Evolutionary conservation across 805 yeast species (phyloP), one percentile per base, ranked within the genome.

Genomic region (Wickerhamiella qilinensis): DNA sequence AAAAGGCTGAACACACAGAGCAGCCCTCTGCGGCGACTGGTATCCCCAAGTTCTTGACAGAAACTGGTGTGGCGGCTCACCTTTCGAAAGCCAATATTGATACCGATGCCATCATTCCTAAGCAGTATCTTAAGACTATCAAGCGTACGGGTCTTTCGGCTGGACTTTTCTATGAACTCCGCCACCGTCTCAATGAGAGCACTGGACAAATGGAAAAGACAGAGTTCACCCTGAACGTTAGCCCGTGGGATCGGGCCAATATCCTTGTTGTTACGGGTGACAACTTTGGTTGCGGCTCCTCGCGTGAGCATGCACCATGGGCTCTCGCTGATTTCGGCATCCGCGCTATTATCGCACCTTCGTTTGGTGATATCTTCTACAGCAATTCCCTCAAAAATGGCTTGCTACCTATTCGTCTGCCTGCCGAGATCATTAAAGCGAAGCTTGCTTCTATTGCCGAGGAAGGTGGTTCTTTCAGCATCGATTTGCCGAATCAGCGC

Each of bases 231-330:
- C 70, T 91, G 51, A 91, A 91, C 59, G 82, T 74, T 37, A 79
- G 68, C 39, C 94, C 95, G 38, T 88, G 75, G 68, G 73, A 77
- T 48, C 53, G 69, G 19, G 78, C 97, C 17, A 76, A 80, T 60
- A 77, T 88, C 49, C 66, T 91, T 48, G 78, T 88, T 49, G 94
- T 85, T 43, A 75, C 93, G 32, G 98, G 98, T 59, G 93, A 83
- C 57, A 91, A 91, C 68, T 91, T 91, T 57, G 98, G 98, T 49
- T 91, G 98, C 67, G 98, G 98, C 54, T 86, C 96, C 30, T 86
- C 96, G 2, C 83, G 98, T 71, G 98, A 91, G 62, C 98, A 91
- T 55, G 98, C 98, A 25, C 97, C 98, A 42, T 91, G 98, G 98
- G 97, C 98, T 2, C 70, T 91, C 49, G 86, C 85, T 54, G 98